Base-by-base conservation (phyloP, 192 early-diverging fungal genomes). In the Umbelopsis ramanniana region DNA sequence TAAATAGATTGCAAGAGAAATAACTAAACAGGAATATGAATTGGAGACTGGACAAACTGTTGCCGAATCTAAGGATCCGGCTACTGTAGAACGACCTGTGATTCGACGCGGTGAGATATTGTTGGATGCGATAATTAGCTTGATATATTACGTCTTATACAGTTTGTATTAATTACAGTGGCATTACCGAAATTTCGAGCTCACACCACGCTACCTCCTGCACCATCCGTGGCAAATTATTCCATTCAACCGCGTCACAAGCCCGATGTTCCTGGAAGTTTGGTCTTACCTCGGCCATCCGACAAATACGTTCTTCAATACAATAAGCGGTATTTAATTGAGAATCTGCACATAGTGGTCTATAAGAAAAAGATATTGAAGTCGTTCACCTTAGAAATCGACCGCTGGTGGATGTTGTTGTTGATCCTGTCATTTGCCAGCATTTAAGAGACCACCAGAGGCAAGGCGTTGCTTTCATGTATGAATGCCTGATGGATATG, bases 401-500 rank as follows among this genome's bases (percentile, higher is more conserved):
- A 11, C 74, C 74, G 3, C 46, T 82, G 23, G 74, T 86, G 2
- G 85, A 84, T 55, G 85, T 86, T 17, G 85, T 86, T 1, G 76
- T 86, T 23, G 85, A 86, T 50, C 85, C 85, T 0, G 23, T 86
- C 6, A 66, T 86, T 15, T 70, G 79, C n/a, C 71, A 74, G 46
- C 71, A 83, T n/a, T 72, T 86, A 4, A 77, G 85, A 2, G 81
- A 75, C 4, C 85, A 86, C 48, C 85, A 86, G 35, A 54, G 76
- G 54, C 78, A 82, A 48, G 85, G 85, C 2, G 77, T 86, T 15
- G 52, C 48, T 12, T 86, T 85, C 46, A 46, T 86, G 38, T 86
- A 86, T 60, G 83, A 86, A 57, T 83, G 83, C 37, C 69, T 86
- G 3, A 83, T 84, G 78, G 81, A 79, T 21, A 76, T 85, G 80